Conservation (phyloP, 805 yeast genomes). For the Pichia exigua region DNA sequence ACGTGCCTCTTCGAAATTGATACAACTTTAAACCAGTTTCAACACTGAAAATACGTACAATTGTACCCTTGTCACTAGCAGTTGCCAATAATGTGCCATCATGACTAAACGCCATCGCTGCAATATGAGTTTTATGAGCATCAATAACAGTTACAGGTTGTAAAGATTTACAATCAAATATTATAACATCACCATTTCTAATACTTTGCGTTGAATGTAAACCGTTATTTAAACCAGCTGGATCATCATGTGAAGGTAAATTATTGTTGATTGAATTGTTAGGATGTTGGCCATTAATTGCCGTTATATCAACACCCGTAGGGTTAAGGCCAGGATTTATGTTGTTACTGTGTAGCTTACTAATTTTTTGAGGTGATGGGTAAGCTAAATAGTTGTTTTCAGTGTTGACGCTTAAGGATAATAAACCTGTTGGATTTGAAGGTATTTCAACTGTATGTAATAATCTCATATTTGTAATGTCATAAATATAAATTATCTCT, state of each 20-base stretch:
- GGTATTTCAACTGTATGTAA: slow-evolving; percentile 65
- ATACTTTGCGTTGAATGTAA: slow-evolving; percentile 8
- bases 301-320: slow-evolving; percentile 2
- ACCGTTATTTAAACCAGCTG: neutral
- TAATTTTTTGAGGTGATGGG: slow-evolving; percentile 63
- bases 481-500: slow-evolving; percentile 84
- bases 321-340: neutral
- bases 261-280: neutral
- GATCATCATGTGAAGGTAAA: slow-evolving; percentile 3
- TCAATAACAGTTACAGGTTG: slow-evolving; percentile 81
- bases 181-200: slow-evolving; percentile 65
- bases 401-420: slow-evolving; percentile 50
- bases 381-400: slow-evolving; percentile 56
- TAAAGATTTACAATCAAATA: slow-evolving; percentile 69
- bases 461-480: slow-evolving; percentile 80
- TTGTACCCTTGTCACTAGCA: slow-evolving; percentile 88
- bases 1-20: slow-evolving; percentile 83
- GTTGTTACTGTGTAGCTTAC: slow-evolving; percentile 18
- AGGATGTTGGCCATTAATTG: slow-evolving; percentile 13
- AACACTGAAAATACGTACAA: slow-evolving; percentile 75
- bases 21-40: slow-evolving; percentile 61
- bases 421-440: slow-evolving; percentile 49
- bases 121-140: slow-evolving; percentile 79
- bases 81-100: slow-evolving; percentile 85
- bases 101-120: slow-evolving; percentile 60